Conservation (phyloP, 257 asterid species). For the Solanum virginianum region DNA sequence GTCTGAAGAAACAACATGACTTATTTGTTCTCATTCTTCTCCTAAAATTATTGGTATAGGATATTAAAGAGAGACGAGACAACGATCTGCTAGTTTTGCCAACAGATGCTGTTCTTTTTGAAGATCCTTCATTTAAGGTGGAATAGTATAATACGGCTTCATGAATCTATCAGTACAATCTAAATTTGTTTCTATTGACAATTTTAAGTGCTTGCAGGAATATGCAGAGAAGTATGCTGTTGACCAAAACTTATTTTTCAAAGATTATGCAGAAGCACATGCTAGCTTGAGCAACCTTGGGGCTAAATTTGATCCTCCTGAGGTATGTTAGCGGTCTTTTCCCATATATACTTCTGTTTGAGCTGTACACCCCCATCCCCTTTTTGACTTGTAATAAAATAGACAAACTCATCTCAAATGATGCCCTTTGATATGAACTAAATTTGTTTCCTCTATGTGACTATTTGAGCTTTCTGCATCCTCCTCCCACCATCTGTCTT, state of each 20-base stretch:
- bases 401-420: neutral
- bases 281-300: conserved; percentile 96
- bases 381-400: neutral
- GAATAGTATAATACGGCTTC: neutral
- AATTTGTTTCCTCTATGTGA: neutral
- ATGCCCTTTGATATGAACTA: neutral
- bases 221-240: conserved; percentile 89
- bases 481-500: neutral
- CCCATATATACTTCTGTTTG: neutral
- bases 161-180: neutral
- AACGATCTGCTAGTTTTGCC: conserved; percentile 88
- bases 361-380: neutral
- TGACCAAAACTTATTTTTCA: conserved; percentile 76
- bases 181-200: neutral
- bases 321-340: conserved; percentile 31
- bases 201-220: conserved; percentile 26
- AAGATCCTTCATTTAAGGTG: conserved; percentile 96
- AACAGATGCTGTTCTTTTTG: conserved; percentile 89
- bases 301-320: conserved; percentile 90
- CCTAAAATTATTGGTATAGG: conserved; percentile 30
- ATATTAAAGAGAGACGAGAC: conserved; percentile 70
- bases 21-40: conserved; percentile 2
- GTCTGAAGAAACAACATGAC: neutral
- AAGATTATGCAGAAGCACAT: conserved; percentile 93
- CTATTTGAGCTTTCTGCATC: neutral